Base-by-base conservation (phyloP, 305 asterid species). In the Salvia sclarea region DNA sequence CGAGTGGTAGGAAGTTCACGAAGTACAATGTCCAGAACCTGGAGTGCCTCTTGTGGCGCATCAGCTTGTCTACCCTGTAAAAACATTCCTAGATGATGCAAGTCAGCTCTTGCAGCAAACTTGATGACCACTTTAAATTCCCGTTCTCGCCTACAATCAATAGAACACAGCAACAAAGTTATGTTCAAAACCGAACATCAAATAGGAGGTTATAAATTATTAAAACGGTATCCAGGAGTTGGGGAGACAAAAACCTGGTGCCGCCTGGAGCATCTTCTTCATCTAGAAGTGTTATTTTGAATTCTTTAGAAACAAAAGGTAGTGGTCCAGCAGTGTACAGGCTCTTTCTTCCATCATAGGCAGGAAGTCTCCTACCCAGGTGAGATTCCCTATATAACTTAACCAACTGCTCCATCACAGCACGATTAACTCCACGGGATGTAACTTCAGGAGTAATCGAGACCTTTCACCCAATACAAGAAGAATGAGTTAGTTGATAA, bases 31-130 rank as follows among this genome's bases (percentile, higher is more conserved):
- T 95, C 99, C 77, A 95, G 21, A 61, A 92, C 98, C 81, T 95
- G 98, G 58, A 95, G 92, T 14, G 98, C 97, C 76, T 95, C 98
- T 64, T 91, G 97, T 0, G 99, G 99, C 6, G 95, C 98, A 84
- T 95, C 98, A 41, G 99, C 91, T 66, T 88, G 98, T 70, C 80
- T 82, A 25, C 99, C 98, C 76, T 88, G 84, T 64, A 92, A 74
- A 65, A 95, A 95, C 99, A 95, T 80, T 57, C 88, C 95, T 78
- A 95, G 68, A 62, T 95, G 97, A 70, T 92, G 99, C 83, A 95
- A 80, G 74, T 95, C 97, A 71, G 95, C 96, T 33, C 99, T 96
- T 22, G 98, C 90, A 16, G 96, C 99, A 40, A 92, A 84, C 73
- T 91, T 95, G 68, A 95, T 92, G 33, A 86, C 90, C 52, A 95